Evolutionary conservation across 805 yeast genomes (phyloP).

Genomic region (Candida patagonica): DNA sequence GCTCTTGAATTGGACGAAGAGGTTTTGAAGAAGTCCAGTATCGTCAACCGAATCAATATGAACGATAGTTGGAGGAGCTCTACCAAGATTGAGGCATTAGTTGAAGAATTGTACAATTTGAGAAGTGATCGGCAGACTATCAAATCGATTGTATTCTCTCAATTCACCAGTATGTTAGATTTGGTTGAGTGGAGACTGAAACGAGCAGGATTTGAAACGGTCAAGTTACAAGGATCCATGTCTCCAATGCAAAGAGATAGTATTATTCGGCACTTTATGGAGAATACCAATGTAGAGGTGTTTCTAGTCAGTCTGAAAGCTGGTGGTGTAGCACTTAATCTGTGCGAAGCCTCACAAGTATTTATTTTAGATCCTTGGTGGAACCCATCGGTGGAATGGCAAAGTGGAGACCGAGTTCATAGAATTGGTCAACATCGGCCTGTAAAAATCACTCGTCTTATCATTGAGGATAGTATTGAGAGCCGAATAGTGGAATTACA

Average conservation of each 20-base stretch:
- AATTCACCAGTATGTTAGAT: conserved; percentile 94
- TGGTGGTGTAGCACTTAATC: conserved; percentile 95
- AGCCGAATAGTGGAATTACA: conserved; percentile 91
- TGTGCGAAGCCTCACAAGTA: conserved; percentile 96
- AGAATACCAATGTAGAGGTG: conserved; percentile 83
- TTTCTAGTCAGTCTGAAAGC: conserved; percentile 93
- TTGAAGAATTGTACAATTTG: conserved; percentile 81
- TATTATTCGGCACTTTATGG: conserved; percentile 86
- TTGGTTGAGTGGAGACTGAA: conserved; percentile 91
- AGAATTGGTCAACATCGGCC: conserved; percentile 96
- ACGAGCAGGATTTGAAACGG: conserved; percentile 92
- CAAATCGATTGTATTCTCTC: conserved; percentile 94
- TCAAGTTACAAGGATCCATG: conserved; percentile 93
- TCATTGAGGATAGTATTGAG: conserved; percentile 95
- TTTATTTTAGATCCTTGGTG: conserved; percentile 98
- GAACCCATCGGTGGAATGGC: conserved; percentile 99
- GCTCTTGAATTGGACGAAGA: conserved; percentile 54
- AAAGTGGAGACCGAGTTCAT: conserved; percentile 95
- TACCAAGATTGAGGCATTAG: conserved; percentile 92
- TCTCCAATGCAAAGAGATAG: conserved; percentile 91
- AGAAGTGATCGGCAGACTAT: conserved; percentile 83
- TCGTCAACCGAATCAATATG: conserved; percentile 81
- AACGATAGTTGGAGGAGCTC: conserved; percentile 85
- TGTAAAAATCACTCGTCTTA: conserved; percentile 81
- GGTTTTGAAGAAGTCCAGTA: conserved; percentile 48